Base-by-base conservation (phyloP, 345 rosid genomes). In the Salix arbutifolia region DNA sequence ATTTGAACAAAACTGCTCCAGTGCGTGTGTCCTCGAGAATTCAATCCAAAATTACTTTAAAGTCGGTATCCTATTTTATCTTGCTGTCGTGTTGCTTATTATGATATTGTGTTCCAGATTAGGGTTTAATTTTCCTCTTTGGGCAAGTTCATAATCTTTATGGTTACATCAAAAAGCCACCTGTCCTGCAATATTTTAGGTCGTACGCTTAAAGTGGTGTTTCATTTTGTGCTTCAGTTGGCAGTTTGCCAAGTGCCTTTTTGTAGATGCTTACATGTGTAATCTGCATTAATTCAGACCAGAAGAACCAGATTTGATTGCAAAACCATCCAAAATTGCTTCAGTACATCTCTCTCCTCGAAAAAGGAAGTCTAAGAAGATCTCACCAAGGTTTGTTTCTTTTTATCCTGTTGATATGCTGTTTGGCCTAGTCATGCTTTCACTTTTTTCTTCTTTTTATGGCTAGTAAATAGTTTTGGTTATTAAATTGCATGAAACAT, bases 301-400 rank as follows among this genome's bases (percentile, higher is more conserved):
- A 72, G 70, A 81, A 62, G 83, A 78, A 74, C 84, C 76, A 64
- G 86, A 82, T 79, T 79, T 81, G 76, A 81, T 80, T 6, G 66
- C 82, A 75, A 85, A 75, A 67, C 79, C 86, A 33, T 81, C 84
- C 58, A 76, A 60, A 72, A 80, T 83, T 82, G 74, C 86, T 74
- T 76, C 88, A 23, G 52, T 74, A 19, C 75, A 76, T 78, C 76
- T 76, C 62, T 73, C 88, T 74, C 78, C 86, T 35, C 79, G 69
- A 71, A 86, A 85, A 70, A 87, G 76, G 71, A 83, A 80, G 80
- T 82, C 77, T 65, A 62, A 83, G 73, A 88, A 86, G 79, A 64
- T 70, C 48, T 73, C 76, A 69, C 80, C 80, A 52, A 89, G 82
- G 96, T 89, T 68, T 74, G 84, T 86, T 77, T 67, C 75, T 19